Evolutionary conservation across 169 alveolate genomes (phyloP).

Genomic region (Plasmodium cynomolgi): DNA sequence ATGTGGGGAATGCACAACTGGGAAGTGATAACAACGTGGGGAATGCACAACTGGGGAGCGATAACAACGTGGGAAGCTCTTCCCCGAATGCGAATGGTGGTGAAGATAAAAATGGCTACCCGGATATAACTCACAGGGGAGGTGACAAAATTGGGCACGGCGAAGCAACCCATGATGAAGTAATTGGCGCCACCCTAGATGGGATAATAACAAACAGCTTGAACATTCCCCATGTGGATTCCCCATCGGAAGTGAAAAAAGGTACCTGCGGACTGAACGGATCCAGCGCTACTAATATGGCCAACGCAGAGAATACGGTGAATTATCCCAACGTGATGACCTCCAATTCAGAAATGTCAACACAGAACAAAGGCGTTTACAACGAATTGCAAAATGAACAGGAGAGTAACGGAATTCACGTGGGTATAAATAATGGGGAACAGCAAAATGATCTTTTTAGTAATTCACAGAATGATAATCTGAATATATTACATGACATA

Average conservation of each 20-base stretch:
- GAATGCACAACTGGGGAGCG: constrained; percentile 5
- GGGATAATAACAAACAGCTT: not conserved
- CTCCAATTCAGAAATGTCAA: not conserved
- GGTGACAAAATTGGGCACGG: not conserved
- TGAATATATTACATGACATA: not conserved
- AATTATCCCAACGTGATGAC: not conserved
- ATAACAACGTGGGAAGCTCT: not conserved
- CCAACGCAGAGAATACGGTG: not conserved
- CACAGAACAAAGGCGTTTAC: not conserved
- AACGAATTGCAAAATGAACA: not conserved
- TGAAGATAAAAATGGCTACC: not conserved
- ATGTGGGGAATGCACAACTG: not conserved
- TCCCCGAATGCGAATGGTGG: not conserved
- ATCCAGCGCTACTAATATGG: not conserved
- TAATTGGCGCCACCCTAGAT: not conserved
- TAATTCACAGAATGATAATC: not conserved
- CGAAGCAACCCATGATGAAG: not conserved
- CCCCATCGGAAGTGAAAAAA: not conserved
- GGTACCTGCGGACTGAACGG: not conserved
- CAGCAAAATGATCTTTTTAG: not conserved
- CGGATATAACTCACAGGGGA: not conserved
- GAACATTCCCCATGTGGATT: not conserved
- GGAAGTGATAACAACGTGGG: not conserved
- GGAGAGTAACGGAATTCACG: not conserved
- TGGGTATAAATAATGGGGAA: not conserved